Percentiles rank a stretch among this genome's conserved stretches.
These are phyloP conservation scores for Umbellularia californica DNA, from an alignment of 164 flowering plant genomes.

Conservation along the genomic window DNA sequence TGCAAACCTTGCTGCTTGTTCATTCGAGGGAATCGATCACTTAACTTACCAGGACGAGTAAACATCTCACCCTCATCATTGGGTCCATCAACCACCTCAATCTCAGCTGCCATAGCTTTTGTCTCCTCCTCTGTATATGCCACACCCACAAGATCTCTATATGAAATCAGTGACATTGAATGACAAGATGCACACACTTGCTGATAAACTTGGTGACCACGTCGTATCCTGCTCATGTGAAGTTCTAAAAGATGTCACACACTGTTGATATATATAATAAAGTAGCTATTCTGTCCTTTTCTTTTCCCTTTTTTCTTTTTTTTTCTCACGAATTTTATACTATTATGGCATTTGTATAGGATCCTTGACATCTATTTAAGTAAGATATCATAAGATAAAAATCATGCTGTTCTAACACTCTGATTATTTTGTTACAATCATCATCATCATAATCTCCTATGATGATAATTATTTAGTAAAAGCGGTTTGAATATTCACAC, in stretches of 20 bases:
- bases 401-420: no score
- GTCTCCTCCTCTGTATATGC: constrained; percentile 84
- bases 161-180: constrained; percentile 76
- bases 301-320: no score
- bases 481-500: background rate
- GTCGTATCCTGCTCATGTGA: constrained; percentile 58
- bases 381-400: no score
- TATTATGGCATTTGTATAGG: no score
- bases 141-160: constrained; percentile 85
- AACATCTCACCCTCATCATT: constrained; percentile 93
- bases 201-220: constrained; percentile 85
- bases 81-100: constrained; percentile 90
- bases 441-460: no score
- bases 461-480: background rate
- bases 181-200: constrained; percentile 95
- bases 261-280: no score
- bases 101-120: constrained; percentile 88
- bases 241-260: background rate
- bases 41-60: constrained; percentile 79
- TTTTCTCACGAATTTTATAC: no score
- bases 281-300: no score
- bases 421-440: no score
- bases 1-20: constrained; percentile 64
- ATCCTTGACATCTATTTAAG: no score
- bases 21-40: constrained; percentile 81